phyloP scores from a whole-genome alignment of 202 grass and related monocot genomes.

The Panicum hallii region DNA sequence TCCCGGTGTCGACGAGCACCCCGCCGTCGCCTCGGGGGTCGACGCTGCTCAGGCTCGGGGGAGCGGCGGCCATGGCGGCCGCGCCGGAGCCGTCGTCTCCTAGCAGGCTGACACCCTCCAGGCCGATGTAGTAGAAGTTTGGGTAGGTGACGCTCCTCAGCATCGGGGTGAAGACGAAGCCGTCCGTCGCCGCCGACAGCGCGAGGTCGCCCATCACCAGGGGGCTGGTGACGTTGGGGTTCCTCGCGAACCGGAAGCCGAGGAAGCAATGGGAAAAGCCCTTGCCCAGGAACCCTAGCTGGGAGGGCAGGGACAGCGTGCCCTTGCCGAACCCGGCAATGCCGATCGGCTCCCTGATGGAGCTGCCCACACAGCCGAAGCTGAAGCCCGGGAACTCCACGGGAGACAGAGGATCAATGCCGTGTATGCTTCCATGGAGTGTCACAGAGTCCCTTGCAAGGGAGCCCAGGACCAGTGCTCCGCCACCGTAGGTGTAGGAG shows the following conservation, averaged over 20 bases:
- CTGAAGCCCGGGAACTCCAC: constrained; percentile 38
- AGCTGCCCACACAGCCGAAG: constrained; percentile 60
- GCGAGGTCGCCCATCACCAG: constrained; percentile 61
- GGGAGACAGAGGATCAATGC: neutral
- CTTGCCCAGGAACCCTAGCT: constrained; percentile 54
- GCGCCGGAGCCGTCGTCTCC: neutral
- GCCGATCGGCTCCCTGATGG: constrained; percentile 56
- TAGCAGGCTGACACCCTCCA: constrained; percentile 35
- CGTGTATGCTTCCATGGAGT: constrained; percentile 29
- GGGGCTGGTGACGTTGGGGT: constrained; percentile 55
- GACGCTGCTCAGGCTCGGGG: constrained; percentile 32
- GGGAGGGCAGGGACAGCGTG: constrained; percentile 47
- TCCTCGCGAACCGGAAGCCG: constrained; percentile 49
- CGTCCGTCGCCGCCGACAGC: constrained; percentile 31
- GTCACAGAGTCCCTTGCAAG: constrained; percentile 50
- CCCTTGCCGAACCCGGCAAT: constrained; percentile 66
- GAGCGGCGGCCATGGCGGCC: neutral
- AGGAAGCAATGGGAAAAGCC: constrained; percentile 69
- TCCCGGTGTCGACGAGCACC: constrained; percentile 54
- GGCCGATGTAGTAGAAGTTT: constrained; percentile 55
- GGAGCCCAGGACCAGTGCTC: constrained; percentile 51
- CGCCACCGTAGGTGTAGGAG: constrained; percentile 63
- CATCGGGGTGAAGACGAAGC: constrained; percentile 58
- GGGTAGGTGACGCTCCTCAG: constrained; percentile 47
- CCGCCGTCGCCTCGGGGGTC: constrained; percentile 45